phyloP scores from a whole-genome alignment of 2,329 filamentous ascomycete species.

The Sporothrix euskadiensis region DNA sequence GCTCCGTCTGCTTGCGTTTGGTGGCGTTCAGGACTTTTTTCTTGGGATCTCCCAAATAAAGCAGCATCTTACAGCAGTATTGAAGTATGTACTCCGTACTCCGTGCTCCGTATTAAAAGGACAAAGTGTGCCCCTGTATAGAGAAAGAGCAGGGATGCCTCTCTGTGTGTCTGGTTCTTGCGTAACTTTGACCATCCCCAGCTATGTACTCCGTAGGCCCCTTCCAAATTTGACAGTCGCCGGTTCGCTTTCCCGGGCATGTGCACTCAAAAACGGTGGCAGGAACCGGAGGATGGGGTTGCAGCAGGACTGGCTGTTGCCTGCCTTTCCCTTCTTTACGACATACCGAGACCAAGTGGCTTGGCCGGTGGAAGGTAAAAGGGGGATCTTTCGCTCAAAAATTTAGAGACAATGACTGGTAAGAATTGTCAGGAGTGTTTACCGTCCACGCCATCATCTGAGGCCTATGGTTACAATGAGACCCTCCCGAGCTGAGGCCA shows the following conservation, averaged over 20 bases:
- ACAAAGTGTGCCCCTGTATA: neutral
- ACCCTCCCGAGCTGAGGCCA: neutral
- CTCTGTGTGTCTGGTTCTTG: neutral
- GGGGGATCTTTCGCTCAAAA: neutral
- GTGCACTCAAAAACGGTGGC: neutral
- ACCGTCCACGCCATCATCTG: neutral
- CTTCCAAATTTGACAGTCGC: neutral
- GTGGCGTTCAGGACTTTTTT: neutral
- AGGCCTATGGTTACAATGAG: neutral
- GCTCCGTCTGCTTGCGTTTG: neutral
- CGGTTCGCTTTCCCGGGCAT: neutral
- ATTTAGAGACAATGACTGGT: neutral
- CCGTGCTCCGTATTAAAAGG: neutral
- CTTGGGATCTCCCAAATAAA: neutral
- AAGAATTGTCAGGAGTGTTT: neutral
- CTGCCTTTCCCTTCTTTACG: neutral
- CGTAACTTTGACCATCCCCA: neutral
- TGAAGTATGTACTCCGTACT: no score
- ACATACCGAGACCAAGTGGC: slow-evolving; percentile 1
- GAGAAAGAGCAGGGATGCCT: neutral
- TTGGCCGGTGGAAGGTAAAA: neutral
- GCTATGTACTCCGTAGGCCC: neutral
- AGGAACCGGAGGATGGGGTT: neutral
- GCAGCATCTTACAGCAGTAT: neutral
- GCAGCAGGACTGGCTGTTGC: neutral